These are phyloP conservation scores for Periconia sp. DNA, from an alignment of 2,329 filamentous ascomycete species.

Conservation along the genomic window DNA sequence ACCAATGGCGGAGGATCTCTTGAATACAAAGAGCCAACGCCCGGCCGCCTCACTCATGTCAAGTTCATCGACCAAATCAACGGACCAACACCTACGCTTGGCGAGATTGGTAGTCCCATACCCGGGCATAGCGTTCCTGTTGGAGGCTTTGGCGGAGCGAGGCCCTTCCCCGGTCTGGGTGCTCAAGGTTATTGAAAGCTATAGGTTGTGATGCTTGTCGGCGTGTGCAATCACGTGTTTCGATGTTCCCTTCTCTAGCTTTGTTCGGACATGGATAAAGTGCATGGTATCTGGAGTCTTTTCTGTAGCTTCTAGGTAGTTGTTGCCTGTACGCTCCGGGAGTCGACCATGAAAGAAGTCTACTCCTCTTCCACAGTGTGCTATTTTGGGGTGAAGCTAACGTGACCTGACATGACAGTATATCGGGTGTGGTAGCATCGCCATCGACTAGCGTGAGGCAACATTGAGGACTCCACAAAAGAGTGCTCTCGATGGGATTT, in stretches of 20 bases:
- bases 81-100: constrained; percentile 40
- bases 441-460: too few relatives aligned
- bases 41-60: constrained; percentile 46
- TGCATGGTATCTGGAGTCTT: constrained; percentile 9
- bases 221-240: constrained; percentile 6
- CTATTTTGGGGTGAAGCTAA: not conserved
- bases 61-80: constrained; percentile 50
- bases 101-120: constrained; percentile 57
- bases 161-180: constrained; percentile 41
- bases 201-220: too few relatives aligned
- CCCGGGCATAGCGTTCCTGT: constrained; percentile 50
- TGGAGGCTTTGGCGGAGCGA: constrained; percentile 31
- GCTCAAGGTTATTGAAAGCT: too few relatives aligned
- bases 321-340: too few relatives aligned
- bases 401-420: too few relatives aligned
- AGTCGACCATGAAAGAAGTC: constrained; percentile 8
- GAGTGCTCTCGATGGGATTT: too few relatives aligned
- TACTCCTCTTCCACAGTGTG: constrained; percentile 6
- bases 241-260: constrained; percentile 18
- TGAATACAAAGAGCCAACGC: constrained; percentile 64
- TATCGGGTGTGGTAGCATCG: too few relatives aligned
- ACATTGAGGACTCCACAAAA: too few relatives aligned
- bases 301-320: constrained; percentile 11
- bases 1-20: constrained; percentile 90
- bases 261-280: constrained; percentile 11